Percentiles rank a stretch among this genome's conserved stretches.
phyloP scores from a whole-genome alignment of 2,329 filamentous ascomycete species.

The Aspergillus sp. region DNA sequence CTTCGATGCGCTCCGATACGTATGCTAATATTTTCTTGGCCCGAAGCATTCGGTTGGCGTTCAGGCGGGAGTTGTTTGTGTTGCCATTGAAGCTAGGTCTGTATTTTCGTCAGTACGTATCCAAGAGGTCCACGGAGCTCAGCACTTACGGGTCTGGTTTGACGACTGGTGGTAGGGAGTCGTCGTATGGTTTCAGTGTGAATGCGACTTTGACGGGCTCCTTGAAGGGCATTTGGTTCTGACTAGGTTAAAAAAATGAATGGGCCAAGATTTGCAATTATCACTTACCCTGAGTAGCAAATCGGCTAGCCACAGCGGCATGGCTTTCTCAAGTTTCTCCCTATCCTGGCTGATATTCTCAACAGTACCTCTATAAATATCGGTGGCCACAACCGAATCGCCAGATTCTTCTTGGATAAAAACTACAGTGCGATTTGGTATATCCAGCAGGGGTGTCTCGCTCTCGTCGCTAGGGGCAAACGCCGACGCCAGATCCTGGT shows the following conservation, averaged over 20 bases:
- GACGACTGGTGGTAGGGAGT: constrained; percentile 71
- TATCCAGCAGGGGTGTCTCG: constrained; percentile 46
- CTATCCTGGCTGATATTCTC: constrained; percentile 73
- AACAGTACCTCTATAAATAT: constrained; percentile 88
- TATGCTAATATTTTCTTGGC: constrained; percentile 94
- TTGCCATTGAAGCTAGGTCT: constrained; percentile 26
- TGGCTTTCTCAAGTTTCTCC: constrained; percentile 79
- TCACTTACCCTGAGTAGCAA: constrained; percentile 66
- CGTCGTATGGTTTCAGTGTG: constrained; percentile 77
- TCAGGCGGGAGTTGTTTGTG: constrained; percentile 76
- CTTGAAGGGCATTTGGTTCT: constrained; percentile 80
- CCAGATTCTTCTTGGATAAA: constrained; percentile 66
- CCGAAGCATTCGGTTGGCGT: constrained; percentile 94
- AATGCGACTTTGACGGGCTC: constrained; percentile 98
- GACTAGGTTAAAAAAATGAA: constrained; percentile 10
- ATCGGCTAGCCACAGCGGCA: constrained; percentile 90
- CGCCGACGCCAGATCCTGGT: constrained; percentile 35
- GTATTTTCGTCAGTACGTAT: constrained; percentile 2
- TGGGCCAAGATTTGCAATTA: background rate
- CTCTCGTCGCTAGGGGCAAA: constrained; percentile 45
- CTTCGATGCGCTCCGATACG: constrained; percentile 86
- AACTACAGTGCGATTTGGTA: constrained; percentile 55
- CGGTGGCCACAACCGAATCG: constrained; percentile 66
- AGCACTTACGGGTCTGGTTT: constrained; percentile 63
- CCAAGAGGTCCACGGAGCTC: background rate